Evolutionary conservation across 345 rosid species (phyloP).

Genomic region (Erysimum cheiranthoides): DNA sequence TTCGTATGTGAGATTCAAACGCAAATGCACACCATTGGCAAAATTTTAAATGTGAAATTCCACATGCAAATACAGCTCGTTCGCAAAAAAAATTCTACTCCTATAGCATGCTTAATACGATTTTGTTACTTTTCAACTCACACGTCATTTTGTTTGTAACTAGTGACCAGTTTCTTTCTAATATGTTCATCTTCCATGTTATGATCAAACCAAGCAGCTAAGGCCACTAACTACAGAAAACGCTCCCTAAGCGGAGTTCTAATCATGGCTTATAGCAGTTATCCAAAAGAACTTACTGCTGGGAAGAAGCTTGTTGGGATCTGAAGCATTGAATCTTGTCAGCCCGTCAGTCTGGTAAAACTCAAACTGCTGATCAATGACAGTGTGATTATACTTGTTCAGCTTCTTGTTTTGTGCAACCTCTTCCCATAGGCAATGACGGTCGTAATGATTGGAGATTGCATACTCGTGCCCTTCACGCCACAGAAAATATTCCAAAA

Average conservation of each 20-base stretch:
- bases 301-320: constrained; percentile 86
- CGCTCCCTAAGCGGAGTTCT: background rate
- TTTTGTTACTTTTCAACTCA: background rate
- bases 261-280: background rate
- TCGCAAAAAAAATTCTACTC: background rate
- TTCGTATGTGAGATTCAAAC: background rate
- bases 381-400: constrained; percentile 92
- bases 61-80: background rate
- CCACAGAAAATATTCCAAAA: constrained; percentile 94
- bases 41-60: background rate
- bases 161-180: background rate
- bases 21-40: background rate
- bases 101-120: background rate
- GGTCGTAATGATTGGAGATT: constrained; percentile 93
- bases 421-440: constrained; percentile 98
- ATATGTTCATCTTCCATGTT: background rate
- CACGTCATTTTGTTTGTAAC: background rate
- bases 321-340: constrained; percentile 72
- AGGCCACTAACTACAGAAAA: background rate
- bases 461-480: constrained; percentile 91
- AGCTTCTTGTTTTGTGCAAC: constrained; percentile 91
- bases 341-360: constrained; percentile 90
- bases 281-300: constrained; percentile 67
- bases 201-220: background rate
- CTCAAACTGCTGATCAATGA: constrained; percentile 83